Conservation (phyloP, 2,329 filamentous ascomycete species). For the Pseudogymnoascus verrucosus region DNA sequence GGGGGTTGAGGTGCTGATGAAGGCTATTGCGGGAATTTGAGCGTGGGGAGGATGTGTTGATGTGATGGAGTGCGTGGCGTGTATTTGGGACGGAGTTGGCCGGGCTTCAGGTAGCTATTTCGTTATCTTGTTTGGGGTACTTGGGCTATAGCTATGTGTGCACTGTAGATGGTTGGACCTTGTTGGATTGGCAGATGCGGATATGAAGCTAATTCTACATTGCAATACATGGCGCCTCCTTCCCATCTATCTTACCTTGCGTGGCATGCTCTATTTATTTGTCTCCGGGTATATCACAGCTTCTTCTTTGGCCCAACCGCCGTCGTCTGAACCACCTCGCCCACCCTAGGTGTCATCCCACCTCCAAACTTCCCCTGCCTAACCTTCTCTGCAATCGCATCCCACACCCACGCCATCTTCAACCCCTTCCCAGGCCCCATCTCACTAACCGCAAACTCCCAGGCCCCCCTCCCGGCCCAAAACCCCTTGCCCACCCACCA, state of each 20-base stretch:
- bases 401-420: conserved; percentile 16
- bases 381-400: conserved; percentile 10
- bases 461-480: neutral
- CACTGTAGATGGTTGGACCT: neutral
- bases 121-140: neutral
- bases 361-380: conserved; percentile 11
- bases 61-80: neutral
- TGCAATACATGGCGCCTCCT: neutral
- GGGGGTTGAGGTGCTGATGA: conserved; percentile 51
- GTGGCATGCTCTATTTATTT: neutral
- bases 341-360: conserved; percentile 20
- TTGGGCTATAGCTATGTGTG: neutral
- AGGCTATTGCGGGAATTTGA: conserved; percentile 51
- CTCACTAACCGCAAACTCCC: conserved; percentile 3
- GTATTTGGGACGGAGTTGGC: neutral
- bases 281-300: conserved; percentile 2
- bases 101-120: neutral
- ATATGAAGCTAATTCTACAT: neutral
- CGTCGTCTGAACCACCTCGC: conserved; percentile 20
- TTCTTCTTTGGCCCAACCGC: conserved; percentile 9
- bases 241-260: neutral
- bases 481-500: conserved; percentile 6
- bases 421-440: neutral
- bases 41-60: neutral
- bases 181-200: neutral